Base-by-base conservation (phyloP, 2,329 filamentous ascomycete species). In the Colletotrichum sp. region DNA sequence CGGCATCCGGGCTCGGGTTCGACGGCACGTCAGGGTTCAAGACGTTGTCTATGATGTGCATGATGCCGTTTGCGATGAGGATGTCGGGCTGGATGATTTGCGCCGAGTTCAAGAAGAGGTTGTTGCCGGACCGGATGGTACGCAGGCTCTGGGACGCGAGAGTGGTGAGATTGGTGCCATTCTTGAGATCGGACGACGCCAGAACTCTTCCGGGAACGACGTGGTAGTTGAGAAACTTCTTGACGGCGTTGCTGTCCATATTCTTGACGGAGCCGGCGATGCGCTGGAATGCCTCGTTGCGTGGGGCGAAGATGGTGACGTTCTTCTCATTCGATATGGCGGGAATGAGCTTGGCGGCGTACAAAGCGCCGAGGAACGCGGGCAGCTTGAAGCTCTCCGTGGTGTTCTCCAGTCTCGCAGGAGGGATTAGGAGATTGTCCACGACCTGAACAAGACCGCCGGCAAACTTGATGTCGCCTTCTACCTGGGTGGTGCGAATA, bases 1-100 rank as follows among this genome's bases (percentile, higher is more conserved):
- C 80, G 2, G 82, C 77, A 5, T 80, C 81, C 8, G 85, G 83
- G 63, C 89, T 82, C 1, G 87, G 88, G 5, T 80, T 82, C 4
- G 78, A 78, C 16, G 83, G 74, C 6, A 81, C 84, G 49, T 86
- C 81, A 2, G 87, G 88, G 79, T 88, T 89, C 34, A 90, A 82
- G 9, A 89, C 87, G 72, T 85, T 86, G 80, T 93, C 90, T 72
- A 92, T 86, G 60, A 92, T 84, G 81, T 92, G 91, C 24, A 92
- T 82, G 65, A 92, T 89, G 52, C 91, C 91, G 79, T 92, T 92
- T 71, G 89, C 87, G 62, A 91, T 81, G 18, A 92, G 83, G 36
- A 91, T 86, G 78, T 92, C 89, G 1, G 88, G 84, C 76, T 86
- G 84, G n/a, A 89, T 82, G 28, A 92, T 84, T 79, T 88, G 86